Percentiles rank a stretch among this genome's conserved stretches.
These are phyloP conservation scores for Rhododendron williamsianum DNA, from an alignment of 148 eudicot species.

Conservation along the genomic window DNA sequence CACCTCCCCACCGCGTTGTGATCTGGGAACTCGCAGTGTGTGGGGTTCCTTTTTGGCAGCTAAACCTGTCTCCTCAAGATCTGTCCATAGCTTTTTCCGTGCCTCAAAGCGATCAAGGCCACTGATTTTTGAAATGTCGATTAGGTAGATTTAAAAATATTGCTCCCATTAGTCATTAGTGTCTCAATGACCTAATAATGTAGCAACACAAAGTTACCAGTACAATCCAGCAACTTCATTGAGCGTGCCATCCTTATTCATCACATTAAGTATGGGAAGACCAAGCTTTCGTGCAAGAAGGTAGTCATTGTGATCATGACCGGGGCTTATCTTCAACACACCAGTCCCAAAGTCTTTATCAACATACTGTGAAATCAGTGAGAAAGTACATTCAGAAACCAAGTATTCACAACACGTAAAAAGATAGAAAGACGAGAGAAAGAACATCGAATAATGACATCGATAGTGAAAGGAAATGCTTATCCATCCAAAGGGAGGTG, in stretches of 20 bases:
- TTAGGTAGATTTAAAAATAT: conserved; percentile 1
- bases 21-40: conserved; percentile 85
- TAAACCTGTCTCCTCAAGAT: conserved; percentile 77
- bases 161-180: background rate
- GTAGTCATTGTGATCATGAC: conserved; percentile 98
- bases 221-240: conserved; percentile 92
- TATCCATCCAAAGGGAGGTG: background rate
- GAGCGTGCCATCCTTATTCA: conserved; percentile 95
- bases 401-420: background rate
- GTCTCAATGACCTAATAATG: conserved; percentile 1
- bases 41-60: conserved; percentile 87
- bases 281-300: conserved; percentile 94
- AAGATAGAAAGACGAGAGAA: background rate
- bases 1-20: conserved; percentile 98
- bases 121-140: conserved; percentile 30
- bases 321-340: conserved; percentile 96
- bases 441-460: background rate
- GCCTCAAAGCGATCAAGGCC: conserved; percentile 99
- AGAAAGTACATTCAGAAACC: conserved; percentile 7
- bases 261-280: conserved; percentile 86
- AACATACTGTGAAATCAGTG: conserved; percentile 52
- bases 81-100: conserved; percentile 78
- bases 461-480: background rate
- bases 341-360: conserved; percentile 98
- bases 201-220: conserved; percentile 34